Conservation (phyloP, 2,329 filamentous ascomycete genomes). For the Hortaea werneckii region DNA sequence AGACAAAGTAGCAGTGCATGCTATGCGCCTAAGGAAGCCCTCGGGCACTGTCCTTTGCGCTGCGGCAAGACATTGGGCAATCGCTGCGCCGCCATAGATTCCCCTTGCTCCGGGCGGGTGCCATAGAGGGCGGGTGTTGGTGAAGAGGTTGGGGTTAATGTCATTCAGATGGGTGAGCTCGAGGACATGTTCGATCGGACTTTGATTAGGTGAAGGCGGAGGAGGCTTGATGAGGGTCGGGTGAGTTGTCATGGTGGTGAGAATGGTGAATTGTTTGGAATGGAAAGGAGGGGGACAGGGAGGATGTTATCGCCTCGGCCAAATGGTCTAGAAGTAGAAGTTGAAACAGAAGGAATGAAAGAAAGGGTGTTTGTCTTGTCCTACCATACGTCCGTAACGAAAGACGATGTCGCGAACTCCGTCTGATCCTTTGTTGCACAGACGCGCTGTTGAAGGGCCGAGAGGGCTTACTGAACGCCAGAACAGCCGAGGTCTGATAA, state of each 20-base stretch:
- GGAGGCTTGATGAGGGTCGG: slow-evolving; percentile 60
- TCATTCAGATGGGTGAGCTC: slow-evolving; percentile 72
- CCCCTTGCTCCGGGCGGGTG: slow-evolving; percentile 85
- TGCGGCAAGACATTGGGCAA: slow-evolving; percentile 81
- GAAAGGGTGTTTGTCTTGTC: too few species aligned
- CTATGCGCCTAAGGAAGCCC: slow-evolving; percentile 76
- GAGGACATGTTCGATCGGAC: slow-evolving; percentile 79
- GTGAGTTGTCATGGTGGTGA: slow-evolving; percentile 2
- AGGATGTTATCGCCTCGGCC: not conserved
- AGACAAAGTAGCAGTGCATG: slow-evolving; percentile 98
- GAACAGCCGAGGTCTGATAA: too few species aligned
- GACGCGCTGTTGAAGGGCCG: too few species aligned
- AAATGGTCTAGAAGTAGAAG: too few species aligned
- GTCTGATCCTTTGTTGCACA: too few species aligned
- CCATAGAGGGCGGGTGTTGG: slow-evolving; percentile 85
- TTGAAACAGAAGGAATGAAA: too few species aligned
- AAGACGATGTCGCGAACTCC: too few species aligned
- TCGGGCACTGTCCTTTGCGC: slow-evolving; percentile 77
- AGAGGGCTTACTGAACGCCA: too few species aligned
- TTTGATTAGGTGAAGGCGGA: slow-evolving; percentile 59
- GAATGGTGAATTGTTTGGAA: not conserved
- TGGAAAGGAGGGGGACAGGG: not conserved
- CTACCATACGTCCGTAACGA: too few species aligned
- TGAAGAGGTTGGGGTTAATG: slow-evolving; percentile 80
- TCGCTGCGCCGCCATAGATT: slow-evolving; percentile 87